These are phyloP conservation scores for Davidsoniella virescens DNA, from an alignment of 2,329 filamentous ascomycete species.

Conservation along the genomic window DNA sequence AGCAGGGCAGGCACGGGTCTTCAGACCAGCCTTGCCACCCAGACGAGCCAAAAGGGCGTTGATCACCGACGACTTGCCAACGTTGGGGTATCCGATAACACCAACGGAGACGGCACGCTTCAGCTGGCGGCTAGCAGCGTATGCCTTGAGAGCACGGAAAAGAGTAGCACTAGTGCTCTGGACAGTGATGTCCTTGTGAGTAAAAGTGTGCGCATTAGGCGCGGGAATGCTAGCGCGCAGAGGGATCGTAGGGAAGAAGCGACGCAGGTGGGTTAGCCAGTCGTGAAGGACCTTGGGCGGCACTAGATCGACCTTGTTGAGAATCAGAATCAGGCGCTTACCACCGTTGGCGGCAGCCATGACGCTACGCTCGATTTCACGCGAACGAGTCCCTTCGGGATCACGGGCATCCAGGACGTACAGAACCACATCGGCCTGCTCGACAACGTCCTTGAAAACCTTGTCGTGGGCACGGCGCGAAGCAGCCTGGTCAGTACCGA, in stretches of 20 bases:
- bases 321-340: slow-evolving; percentile 76
- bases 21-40: slow-evolving; percentile 40
- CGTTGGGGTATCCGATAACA: slow-evolving; percentile 90
- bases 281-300: slow-evolving; percentile 65
- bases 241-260: slow-evolving; percentile 82
- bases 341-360: slow-evolving; percentile 73
- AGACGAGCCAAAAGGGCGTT: slow-evolving; percentile 74
- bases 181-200: slow-evolving; percentile 77
- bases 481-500: slow-evolving; percentile 36
- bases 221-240: slow-evolving; percentile 71
- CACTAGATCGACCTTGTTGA: slow-evolving; percentile 93
- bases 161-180: slow-evolving; percentile 72
- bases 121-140: slow-evolving; percentile 64
- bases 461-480: slow-evolving; percentile 87
- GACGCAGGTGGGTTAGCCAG: slow-evolving; percentile 71
- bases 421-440: slow-evolving; percentile 75
- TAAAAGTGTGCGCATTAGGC: slow-evolving; percentile 76
- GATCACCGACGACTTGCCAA: slow-evolving; percentile 92
- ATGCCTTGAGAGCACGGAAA: slow-evolving; percentile 81
- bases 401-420: slow-evolving; percentile 90
- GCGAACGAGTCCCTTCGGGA: slow-evolving; percentile 77
- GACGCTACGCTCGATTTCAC: slow-evolving; percentile 77
- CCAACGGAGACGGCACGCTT: slow-evolving; percentile 84
- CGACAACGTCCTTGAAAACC: slow-evolving; percentile 84
- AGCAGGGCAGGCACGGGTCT: slow-evolving; percentile 57